Conservation (phyloP, 1,139 yeast genomes). For the Suhomyces chickasaworum region DNA sequence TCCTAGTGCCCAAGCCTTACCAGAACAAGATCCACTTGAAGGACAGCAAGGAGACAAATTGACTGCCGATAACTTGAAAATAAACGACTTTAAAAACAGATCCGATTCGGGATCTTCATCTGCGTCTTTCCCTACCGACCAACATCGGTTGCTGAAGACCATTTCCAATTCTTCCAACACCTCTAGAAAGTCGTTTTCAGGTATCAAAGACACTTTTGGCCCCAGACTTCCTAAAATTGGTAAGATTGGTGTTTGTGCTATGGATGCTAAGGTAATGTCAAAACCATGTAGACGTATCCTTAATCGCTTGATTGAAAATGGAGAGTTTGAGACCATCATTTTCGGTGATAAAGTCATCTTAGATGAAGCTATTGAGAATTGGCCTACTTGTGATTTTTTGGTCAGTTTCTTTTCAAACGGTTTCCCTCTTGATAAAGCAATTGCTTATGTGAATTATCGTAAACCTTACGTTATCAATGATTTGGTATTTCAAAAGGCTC, state of each 20-base stretch:
- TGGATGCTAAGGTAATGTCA: constrained; percentile 95
- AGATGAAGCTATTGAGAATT: constrained; percentile 89
- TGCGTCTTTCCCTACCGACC: constrained; percentile 13
- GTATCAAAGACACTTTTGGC: constrained; percentile 43
- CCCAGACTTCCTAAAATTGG: constrained; percentile 76
- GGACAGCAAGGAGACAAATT: constrained; percentile 14
- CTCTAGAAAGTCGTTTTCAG: constrained; percentile 49
- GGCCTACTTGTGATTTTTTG: constrained; percentile 98
- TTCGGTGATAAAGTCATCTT: constrained; percentile 97
- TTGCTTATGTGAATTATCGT: constrained; percentile 82
- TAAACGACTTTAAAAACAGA: constrained; percentile 16
- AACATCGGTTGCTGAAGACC: constrained; percentile 35
- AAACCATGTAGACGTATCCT: constrained; percentile 94
- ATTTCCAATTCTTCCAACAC: constrained; percentile 42
- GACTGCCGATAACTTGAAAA: constrained; percentile 24
- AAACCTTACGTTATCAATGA: constrained; percentile 92
- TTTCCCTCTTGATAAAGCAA: constrained; percentile 94
- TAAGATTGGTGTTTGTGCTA: constrained; percentile 97
- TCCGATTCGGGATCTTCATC: constrained; percentile 5
- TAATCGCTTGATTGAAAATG: constrained; percentile 84
- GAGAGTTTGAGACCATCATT: constrained; percentile 94
- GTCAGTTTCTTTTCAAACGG: constrained; percentile 94
- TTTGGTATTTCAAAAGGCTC: constrained; percentile 82
- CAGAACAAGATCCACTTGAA: constrained; percentile 3
- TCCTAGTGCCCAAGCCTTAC: not conserved